These are phyloP conservation scores for Moesziomyces sp. DNA, from an alignment of 1,284 basidiomycete genomes.

Conservation along the genomic window DNA sequence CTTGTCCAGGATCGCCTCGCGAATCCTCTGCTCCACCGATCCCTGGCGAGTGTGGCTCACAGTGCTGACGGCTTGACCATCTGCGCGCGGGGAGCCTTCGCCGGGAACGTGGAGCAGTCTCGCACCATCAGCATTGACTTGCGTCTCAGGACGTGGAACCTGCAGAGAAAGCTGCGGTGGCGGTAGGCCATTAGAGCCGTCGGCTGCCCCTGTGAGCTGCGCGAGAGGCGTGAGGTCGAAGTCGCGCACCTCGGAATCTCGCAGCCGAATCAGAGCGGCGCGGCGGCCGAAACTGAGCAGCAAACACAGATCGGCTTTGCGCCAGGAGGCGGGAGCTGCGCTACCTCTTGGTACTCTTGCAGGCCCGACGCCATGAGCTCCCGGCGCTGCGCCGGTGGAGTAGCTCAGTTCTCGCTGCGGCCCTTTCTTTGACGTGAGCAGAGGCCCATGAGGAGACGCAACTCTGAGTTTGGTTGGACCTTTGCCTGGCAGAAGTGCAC, in stretches of 20 bases:
- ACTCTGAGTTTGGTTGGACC: constrained; percentile 34
- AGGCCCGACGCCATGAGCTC: constrained; percentile 4
- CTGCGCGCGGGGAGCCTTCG: constrained; percentile 3
- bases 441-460: constrained; percentile 26
- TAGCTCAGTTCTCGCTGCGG: constrained; percentile 10
- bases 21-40: constrained; percentile 34
- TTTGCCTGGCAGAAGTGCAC: constrained; percentile 7
- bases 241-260: constrained; percentile 54
- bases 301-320: constrained; percentile 50
- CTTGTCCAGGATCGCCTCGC: constrained; percentile 29
- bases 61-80: constrained; percentile 4
- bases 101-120: constrained; percentile 17
- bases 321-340: constrained; percentile 44
- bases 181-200: neutral
- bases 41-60: constrained; percentile 18
- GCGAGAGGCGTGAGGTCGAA: constrained; percentile 48
- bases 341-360: constrained; percentile 5
- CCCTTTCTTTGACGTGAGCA: constrained; percentile 35
- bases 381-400: neutral
- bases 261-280: constrained; percentile 50
- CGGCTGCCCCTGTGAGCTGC: constrained; percentile 19
- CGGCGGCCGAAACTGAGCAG: constrained; percentile 54
- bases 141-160: neutral
- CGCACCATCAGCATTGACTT: constrained; percentile 7
- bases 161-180: constrained; percentile 23